These are phyloP conservation scores for Hansenula anomala DNA, from an alignment of 1,139 yeast species.

Conservation along the genomic window DNA sequence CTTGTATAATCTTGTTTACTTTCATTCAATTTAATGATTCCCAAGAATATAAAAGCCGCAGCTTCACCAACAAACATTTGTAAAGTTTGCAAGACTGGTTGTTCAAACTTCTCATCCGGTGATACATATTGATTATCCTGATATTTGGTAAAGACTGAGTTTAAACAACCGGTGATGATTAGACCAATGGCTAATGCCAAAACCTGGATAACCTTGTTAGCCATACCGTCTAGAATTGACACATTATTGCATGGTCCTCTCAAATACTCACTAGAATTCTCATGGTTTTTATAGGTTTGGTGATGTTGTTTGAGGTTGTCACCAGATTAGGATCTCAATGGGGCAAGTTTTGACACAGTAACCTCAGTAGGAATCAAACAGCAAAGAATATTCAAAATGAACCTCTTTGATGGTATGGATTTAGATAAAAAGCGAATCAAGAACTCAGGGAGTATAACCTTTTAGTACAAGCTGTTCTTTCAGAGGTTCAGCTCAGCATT, in stretches of 20 bases:
- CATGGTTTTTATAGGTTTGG: not conserved
- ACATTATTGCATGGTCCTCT: too few species aligned
- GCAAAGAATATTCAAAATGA: too few species aligned
- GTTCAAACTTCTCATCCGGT: constrained; percentile 53
- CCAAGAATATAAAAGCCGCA: constrained; percentile 42
- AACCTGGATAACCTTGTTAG: constrained; percentile 1
- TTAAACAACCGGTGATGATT: constrained; percentile 65
- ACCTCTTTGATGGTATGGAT: too few species aligned
- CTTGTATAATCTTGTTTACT: constrained; percentile 11
- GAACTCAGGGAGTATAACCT: too few species aligned
- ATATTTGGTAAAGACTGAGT: constrained; percentile 69
- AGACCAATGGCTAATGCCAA: constrained; percentile 42
- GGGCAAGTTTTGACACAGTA: not conserved
- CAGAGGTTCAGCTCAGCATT: too few species aligned
- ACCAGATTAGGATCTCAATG: not conserved
- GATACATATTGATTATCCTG: constrained; percentile 75
- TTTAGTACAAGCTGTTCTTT: too few species aligned
- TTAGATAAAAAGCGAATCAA: too few species aligned
- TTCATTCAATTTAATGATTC: constrained; percentile 4
- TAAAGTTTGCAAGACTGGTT: constrained; percentile 74
- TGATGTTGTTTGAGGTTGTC: not conserved
- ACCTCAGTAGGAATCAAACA: too few species aligned
- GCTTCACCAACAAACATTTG: constrained; percentile 82
- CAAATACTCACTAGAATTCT: not conserved
- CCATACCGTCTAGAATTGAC: not conserved